These are phyloP conservation scores for Heliamphora exappendiculata DNA, from an alignment of 148 eudicot genomes.

Conservation along the genomic window DNA sequence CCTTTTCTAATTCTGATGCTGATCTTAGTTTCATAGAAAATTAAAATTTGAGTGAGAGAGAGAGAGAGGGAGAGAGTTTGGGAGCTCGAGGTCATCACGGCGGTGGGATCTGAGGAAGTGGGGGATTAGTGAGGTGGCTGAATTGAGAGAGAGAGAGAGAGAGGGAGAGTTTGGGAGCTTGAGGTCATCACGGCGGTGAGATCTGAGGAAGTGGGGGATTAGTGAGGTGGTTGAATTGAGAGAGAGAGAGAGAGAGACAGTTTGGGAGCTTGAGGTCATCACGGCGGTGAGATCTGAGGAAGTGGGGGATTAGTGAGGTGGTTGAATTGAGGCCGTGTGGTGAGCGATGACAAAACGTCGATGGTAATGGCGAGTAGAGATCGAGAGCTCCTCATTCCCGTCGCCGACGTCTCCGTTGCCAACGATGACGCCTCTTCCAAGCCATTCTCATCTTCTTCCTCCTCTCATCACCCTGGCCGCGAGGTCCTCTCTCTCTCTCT, in stretches of 20 bases:
- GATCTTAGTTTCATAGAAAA: too few species aligned
- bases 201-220: neutral
- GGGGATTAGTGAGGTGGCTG: neutral
- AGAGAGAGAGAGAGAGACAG: neutral
- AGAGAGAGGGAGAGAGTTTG: neutral
- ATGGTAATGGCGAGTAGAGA: constrained; percentile 52
- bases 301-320: neutral
- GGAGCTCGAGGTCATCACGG: neutral
- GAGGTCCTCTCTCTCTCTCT: constrained; percentile 36
- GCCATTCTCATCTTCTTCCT: constrained; percentile 42
- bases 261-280: neutral
- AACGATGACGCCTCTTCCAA: constrained; percentile 40
- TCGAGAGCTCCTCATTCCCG: constrained; percentile 86
- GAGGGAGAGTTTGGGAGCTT: neutral
- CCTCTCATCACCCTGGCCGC: constrained; percentile 70
- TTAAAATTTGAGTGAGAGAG: neutral
- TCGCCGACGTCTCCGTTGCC: constrained; percentile 37
- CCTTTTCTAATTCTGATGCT: too few species aligned
- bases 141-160: neutral
- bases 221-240: neutral
- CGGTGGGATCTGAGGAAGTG: neutral
- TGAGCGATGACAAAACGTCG: constrained; percentile 61
- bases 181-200: neutral
- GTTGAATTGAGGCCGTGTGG: constrained; percentile 6
- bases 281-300: neutral